phyloP scores from a whole-genome alignment of 768 basidiomycete species.

The Lentinus brumalis region DNA sequence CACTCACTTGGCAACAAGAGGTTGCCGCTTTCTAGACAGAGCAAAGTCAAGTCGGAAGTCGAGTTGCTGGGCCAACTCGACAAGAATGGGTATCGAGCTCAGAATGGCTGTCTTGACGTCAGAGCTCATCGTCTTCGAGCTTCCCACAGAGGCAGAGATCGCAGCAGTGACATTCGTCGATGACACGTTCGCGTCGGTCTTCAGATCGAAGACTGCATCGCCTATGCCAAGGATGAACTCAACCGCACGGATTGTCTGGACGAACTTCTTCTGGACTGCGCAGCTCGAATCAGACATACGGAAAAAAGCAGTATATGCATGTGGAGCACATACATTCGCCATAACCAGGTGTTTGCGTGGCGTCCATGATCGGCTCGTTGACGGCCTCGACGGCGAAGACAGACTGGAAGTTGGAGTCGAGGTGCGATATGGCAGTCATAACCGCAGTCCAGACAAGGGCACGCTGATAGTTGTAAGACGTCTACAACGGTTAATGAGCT shows the following conservation, averaged over 20 bases:
- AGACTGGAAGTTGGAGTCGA: constrained; percentile 63
- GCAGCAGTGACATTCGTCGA: constrained; percentile 40
- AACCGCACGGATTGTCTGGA: constrained; percentile 63
- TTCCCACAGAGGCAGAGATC: constrained; percentile 22
- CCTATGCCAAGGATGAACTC: constrained; percentile 63
- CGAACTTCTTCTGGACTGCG: constrained; percentile 71
- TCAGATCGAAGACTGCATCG: constrained; percentile 32
- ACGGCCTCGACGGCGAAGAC: constrained; percentile 76
- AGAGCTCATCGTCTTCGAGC: constrained; percentile 25
- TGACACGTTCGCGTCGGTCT: constrained; percentile 18
- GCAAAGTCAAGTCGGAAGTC: constrained; percentile 26
- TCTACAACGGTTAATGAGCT: constrained; percentile 42
- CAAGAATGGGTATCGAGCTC: constrained; percentile 41
- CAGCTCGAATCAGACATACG: not conserved
- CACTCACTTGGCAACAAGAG: constrained; percentile 43
- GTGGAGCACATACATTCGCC: constrained; percentile 56
- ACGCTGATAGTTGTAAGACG: constrained; percentile 69
- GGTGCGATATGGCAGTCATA: constrained; percentile 72
- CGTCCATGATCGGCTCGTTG: constrained; percentile 80
- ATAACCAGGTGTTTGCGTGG: constrained; percentile 63
- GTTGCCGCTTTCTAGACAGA: constrained; percentile 24
- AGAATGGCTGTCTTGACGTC: constrained; percentile 36
- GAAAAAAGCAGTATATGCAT: not conserved
- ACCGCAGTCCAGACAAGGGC: constrained; percentile 82
- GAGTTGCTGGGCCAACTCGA: constrained; percentile 29